phyloP scores from a whole-genome alignment of 139 green algal genomes.

The Closterium sp. region DNA sequence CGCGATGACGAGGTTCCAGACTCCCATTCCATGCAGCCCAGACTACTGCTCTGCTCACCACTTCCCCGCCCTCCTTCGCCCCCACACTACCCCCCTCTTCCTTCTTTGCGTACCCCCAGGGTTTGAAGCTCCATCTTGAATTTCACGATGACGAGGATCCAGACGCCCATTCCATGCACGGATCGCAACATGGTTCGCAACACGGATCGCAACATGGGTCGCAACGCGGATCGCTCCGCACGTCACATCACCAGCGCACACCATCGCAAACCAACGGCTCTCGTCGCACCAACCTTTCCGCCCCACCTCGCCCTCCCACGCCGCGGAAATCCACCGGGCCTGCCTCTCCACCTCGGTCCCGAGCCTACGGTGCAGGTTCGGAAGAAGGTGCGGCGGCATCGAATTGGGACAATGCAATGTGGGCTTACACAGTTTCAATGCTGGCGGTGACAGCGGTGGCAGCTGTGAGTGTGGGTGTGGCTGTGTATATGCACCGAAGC shows the following conservation, averaged over 20 bases:
- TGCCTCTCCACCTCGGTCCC: not conserved
- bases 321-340: not conserved
- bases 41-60: no score
- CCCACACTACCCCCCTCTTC: not conserved
- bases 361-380: not conserved
- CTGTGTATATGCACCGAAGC: not conserved
- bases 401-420: not conserved
- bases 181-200: not conserved
- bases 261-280: not conserved
- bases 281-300: not conserved
- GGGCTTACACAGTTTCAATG: not conserved
- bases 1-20: no score
- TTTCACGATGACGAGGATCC: constrained; percentile 1
- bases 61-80: not conserved
- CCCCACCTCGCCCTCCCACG: not conserved
- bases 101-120: not conserved
- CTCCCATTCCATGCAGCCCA: no score
- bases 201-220: not conserved
- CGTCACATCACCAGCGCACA: not conserved
- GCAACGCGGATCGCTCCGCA: not conserved
- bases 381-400: not conserved
- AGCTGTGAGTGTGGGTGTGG: not conserved
- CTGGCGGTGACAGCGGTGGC: not conserved
- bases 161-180: not conserved
- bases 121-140: not conserved